Evolutionary conservation across 2,329 filamentous ascomycete species (phyloP), one percentile per base, ranked within the genome.

Genomic region (Metarhizium album): DNA sequence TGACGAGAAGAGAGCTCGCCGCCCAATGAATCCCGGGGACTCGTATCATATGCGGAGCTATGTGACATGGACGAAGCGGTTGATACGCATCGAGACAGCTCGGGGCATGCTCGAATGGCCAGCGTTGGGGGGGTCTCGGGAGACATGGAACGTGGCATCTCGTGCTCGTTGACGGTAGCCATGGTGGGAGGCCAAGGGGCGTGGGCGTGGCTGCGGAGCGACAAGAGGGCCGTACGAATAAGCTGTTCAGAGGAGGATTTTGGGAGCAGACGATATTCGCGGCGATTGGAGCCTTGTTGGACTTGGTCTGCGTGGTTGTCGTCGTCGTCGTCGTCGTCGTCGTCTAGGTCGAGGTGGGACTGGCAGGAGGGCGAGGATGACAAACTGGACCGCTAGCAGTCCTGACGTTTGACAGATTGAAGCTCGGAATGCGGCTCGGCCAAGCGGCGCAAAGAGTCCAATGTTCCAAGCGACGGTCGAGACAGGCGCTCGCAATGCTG

Each of bases 81-180:
- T 2, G 83, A 90, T 33, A 86, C 68, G 57, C 79, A 83, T 55
- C 84, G 82, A 49, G 81, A 76, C 49, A 84, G 73, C 51, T 75
- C 71, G 13, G 79, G 74, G 43, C 75, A 75, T 42, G 79, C 72
- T 40, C 79, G 76, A 52, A 86, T 71, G 51, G 84, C 80, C 38
- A 77, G 74, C n/a, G 76, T 77, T 6, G 85, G 84, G 18, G 76
- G 73, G 18, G 74, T 69, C 59, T 82, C 80, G 37, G 82, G 81
- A 47, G 83, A 79, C 75, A 47, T 72, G 56, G 54, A 58, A 48
- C 20, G 62, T 59, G 46, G 56, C 24, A 56, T 55, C 46, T 56
- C 58, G 43, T 62, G 60, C 49, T 65, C 59, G 57, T 65, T 62
- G 54, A 62, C 56, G 54, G 63, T 62, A 37, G 66, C 63, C 66